Percentiles rank a stretch among this genome's conserved stretches.
phyloP scores from a whole-genome alignment of 140 eudicot species.

The Cichorium intybus region DNA sequence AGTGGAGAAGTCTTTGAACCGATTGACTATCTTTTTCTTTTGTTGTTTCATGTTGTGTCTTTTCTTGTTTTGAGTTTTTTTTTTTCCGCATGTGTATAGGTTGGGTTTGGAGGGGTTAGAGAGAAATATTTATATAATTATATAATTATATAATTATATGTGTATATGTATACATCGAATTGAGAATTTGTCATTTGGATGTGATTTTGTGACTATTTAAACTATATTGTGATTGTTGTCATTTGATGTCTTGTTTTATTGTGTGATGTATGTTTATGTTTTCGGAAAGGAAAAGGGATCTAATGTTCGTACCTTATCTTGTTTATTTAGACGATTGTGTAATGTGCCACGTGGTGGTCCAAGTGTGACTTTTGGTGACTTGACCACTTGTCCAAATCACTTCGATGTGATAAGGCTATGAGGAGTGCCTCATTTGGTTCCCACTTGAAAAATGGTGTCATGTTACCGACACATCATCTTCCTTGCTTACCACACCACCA shows the following conservation, averaged over 20 bases:
- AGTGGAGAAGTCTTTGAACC: constrained; percentile 72
- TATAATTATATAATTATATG: not conserved
- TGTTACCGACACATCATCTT: too few species aligned
- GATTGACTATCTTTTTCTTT: constrained; percentile 69
- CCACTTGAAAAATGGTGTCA: too few species aligned
- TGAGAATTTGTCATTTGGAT: constrained; percentile 19
- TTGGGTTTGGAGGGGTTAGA: constrained; percentile 10
- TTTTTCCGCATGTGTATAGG: constrained; percentile 23
- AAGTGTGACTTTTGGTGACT: too few species aligned
- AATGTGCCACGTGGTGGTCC: too few species aligned
- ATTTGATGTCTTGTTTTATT: constrained; percentile 3
- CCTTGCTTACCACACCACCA: too few species aligned
- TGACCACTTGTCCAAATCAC: too few species aligned
- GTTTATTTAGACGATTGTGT: too few species aligned
- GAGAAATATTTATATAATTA: not conserved
- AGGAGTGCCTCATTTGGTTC: too few species aligned
- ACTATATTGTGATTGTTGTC: constrained; percentile 1
- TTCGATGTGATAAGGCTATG: too few species aligned
- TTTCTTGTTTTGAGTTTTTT: constrained; percentile 53
- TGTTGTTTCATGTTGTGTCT: constrained; percentile 82
- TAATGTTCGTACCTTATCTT: too few species aligned
- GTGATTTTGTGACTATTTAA: constrained; percentile 12
- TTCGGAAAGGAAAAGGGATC: too few species aligned
- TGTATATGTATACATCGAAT: not conserved
- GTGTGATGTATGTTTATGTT: not conserved